Evolutionary conservation across 441 rosid species (phyloP).

Genomic region (Manihot esculenta): DNA sequence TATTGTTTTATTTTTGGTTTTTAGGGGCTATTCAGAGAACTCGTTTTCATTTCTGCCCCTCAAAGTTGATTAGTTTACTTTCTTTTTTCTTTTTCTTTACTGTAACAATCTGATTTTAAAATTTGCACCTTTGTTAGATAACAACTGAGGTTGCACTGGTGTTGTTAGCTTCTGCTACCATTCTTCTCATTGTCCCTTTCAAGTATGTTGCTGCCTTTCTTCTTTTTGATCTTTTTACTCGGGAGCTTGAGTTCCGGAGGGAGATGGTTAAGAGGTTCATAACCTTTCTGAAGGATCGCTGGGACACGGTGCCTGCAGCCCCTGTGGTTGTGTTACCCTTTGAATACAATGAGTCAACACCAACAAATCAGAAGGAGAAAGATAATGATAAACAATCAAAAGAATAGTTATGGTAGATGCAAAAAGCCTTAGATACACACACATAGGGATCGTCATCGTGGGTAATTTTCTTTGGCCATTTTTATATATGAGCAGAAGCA

Average conservation of each 20-base stretch:
- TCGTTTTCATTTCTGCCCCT: not conserved
- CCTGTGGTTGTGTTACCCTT: conserved; percentile 78
- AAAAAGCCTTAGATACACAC: conserved; percentile 27
- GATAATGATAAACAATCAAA: conserved; percentile 34
- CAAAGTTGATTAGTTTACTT: not conserved
- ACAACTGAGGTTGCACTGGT: conserved; percentile 77
- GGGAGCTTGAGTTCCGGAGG: conserved; percentile 79
- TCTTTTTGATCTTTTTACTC: conserved; percentile 75
- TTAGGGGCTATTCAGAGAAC: not conserved
- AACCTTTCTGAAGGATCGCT: conserved; percentile 67
- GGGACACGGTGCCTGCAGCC: conserved; percentile 85
- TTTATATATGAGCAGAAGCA: not conserved
- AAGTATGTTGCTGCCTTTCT: conserved; percentile 70
- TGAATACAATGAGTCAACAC: conserved; percentile 44
- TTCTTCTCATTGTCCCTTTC: conserved; percentile 73
- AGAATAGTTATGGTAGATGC: conserved; percentile 28
- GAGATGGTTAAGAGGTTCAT: conserved; percentile 70
- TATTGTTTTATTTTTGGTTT: not conserved
- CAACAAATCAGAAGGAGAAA: conserved; percentile 37
- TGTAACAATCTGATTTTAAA: not conserved
- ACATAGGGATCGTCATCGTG: not conserved
- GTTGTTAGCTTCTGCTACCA: conserved; percentile 56
- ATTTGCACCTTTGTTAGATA: conserved; percentile 46
- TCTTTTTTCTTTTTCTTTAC: not conserved
- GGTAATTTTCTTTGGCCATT: not conserved